phyloP scores from a whole-genome alignment of 805 yeast species.

The Candida quercuum region DNA sequence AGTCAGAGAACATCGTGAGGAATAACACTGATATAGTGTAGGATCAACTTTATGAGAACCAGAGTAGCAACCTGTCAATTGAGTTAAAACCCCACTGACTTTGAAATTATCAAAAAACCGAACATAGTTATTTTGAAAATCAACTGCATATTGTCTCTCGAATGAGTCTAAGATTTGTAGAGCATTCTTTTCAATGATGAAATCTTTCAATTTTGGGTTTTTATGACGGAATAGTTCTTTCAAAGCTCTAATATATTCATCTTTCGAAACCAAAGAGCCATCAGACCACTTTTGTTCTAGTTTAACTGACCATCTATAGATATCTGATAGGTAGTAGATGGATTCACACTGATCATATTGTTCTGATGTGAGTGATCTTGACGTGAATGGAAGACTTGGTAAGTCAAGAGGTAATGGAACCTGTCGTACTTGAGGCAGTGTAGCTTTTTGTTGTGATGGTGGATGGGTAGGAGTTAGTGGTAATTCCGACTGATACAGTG shows the following conservation, averaged over 20 bases:
- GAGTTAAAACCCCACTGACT: constrained; percentile 39
- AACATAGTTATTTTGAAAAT: constrained; percentile 28
- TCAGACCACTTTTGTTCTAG: constrained; percentile 48
- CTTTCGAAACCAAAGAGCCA: constrained; percentile 40
- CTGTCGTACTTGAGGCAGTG: too few species aligned
- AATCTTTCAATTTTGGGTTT: constrained; percentile 43
- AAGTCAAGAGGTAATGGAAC: too few species aligned
- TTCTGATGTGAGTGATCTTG: constrained; percentile 40
- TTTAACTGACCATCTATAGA: constrained; percentile 50
- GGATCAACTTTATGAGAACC: constrained; percentile 19
- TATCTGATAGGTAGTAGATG: constrained; percentile 41
- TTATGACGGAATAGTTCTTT: constrained; percentile 46
- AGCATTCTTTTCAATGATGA: constrained; percentile 45
- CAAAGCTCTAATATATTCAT: constrained; percentile 50
- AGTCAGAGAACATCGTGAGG: constrained; percentile 30
- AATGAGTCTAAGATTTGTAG: constrained; percentile 42
- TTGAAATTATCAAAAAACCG: constrained; percentile 25
- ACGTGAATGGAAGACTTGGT: constrained; percentile 54
- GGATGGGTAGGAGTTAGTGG: too few species aligned
- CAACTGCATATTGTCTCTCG: constrained; percentile 36
- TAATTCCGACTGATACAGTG: too few species aligned
- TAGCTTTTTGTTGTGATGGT: too few species aligned
- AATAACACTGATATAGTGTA: constrained; percentile 23
- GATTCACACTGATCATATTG: constrained; percentile 43
- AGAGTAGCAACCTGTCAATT: constrained; percentile 43